Evolutionary conservation across 139 green algal genomes (phyloP), one percentile per base, ranked within the genome.

Genomic region (Haematococcus sp.): DNA sequence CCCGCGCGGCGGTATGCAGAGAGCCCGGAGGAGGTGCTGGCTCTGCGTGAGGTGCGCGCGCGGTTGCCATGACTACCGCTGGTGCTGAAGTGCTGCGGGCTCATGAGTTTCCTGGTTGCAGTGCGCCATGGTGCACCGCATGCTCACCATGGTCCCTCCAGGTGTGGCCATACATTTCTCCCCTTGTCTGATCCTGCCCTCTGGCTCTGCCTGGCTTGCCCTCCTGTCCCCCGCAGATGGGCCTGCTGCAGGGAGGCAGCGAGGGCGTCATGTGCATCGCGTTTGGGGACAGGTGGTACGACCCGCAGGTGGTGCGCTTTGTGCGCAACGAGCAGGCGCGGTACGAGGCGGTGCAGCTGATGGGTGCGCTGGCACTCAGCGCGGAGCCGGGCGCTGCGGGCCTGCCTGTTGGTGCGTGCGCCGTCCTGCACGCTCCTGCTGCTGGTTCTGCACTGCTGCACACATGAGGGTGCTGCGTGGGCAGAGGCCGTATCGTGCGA

Each of bases 261-360:
- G 73, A 89, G 0, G 85, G 80, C 25, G 81, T 72, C 60, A 70
- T 86, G 61, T 56, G 91, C 22, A 76, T 92, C 7, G 87, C 44
- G 32, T 79, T 73, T 55, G 77, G 80, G 11, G 67, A 86, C 73
- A 75, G 70, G 28, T 89, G 77, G 78, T 84, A 74, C 27, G 78
- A 89, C 51, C 32, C 68, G 15, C 30, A 66, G 0, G 43, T 87
- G 19, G 44, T 95, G 27, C 86, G 88, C 32, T 92, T 90, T 71
- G 32, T 70, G 0, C 43, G 76, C 28, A 79, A 95, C 73, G 93
- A 97, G 84, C 88, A 91, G 0, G 86, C 66, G 0, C 81, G 93
- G 11, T 87, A 93, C 70, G 87, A 88, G 32, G 65, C 94, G 20
- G 68, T 90, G 15, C 83, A 94, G 59, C 74, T 94, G 23, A 71